These are phyloP conservation scores for Rosa persica DNA, from an alignment of 306 rosid genomes.

Conservation along the genomic window DNA sequence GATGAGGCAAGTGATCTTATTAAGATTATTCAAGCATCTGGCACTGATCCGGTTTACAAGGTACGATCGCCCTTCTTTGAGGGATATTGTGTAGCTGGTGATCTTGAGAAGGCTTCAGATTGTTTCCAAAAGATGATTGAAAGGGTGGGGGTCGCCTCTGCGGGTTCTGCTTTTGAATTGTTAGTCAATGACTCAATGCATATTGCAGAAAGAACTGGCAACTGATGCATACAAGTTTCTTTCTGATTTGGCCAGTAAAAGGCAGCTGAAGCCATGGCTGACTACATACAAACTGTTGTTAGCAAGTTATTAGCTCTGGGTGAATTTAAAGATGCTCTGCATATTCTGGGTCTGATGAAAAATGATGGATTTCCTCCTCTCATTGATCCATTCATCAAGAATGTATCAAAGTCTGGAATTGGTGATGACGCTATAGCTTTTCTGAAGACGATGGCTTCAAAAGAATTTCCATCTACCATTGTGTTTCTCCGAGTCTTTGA, in stretches of 20 bases:
- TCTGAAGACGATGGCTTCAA: constrained; percentile 65
- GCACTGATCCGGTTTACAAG: constrained; percentile 41
- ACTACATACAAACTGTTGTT: constrained; percentile 63
- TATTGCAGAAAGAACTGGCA: constrained; percentile 56
- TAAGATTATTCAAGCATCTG: constrained; percentile 43
- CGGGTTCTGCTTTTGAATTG: constrained; percentile 43
- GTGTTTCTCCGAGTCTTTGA: constrained; percentile 53
- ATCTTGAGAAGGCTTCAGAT: constrained; percentile 55
- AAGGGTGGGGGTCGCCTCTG: constrained; percentile 47
- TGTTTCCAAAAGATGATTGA: constrained; percentile 58
- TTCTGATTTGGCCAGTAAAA: constrained; percentile 37
- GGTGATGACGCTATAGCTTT: constrained; percentile 63
- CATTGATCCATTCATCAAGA: constrained; percentile 57
- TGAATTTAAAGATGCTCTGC: constrained; percentile 62
- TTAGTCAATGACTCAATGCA: constrained; percentile 45
- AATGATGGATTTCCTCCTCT: constrained; percentile 68
- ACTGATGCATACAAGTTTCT: constrained; percentile 59
- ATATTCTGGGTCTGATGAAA: constrained; percentile 65
- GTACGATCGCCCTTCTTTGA: constrained; percentile 53
- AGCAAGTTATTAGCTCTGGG: constrained; percentile 50
- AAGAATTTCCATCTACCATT: constrained; percentile 56
- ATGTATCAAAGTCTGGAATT: constrained; percentile 65
- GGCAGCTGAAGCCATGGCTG: constrained; percentile 57
- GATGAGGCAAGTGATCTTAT: constrained; percentile 48
- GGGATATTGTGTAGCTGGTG: constrained; percentile 57